phyloP scores from a whole-genome alignment of 2,329 filamentous ascomycete species.

The Chrysosphaeria jannelii region DNA sequence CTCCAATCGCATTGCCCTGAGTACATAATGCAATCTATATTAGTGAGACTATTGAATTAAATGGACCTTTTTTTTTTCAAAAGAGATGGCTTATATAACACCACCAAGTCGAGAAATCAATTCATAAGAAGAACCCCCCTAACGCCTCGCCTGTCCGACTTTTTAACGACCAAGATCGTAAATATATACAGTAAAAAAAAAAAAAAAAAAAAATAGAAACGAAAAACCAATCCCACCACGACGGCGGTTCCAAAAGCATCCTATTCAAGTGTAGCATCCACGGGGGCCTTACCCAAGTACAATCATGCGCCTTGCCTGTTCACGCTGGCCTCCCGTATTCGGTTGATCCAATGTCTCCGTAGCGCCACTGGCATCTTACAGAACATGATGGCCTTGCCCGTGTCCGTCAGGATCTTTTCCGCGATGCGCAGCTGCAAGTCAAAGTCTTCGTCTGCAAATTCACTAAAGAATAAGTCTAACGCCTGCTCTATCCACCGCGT shows the following conservation, averaged over 20 bases:
- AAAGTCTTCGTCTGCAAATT: constrained; percentile 24
- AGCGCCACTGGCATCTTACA: constrained; percentile 25
- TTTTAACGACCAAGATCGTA: too few species aligned
- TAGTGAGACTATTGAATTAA: too few species aligned
- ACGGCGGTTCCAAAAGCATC: background rate
- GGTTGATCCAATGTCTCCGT: constrained; percentile 23
- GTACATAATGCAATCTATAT: too few species aligned
- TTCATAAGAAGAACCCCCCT: too few species aligned
- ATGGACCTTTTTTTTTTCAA: too few species aligned
- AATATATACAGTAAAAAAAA: background rate
- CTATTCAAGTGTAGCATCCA: too few species aligned
- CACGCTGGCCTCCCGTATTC: constrained; percentile 17
- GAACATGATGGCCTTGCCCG: constrained; percentile 29
- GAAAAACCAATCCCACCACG: background rate
- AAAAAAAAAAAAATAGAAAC: background rate
- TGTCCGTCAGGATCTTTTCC: constrained; percentile 24
- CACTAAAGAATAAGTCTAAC: constrained; percentile 25
- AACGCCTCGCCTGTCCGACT: too few species aligned
- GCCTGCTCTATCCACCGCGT: constrained; percentile 25
- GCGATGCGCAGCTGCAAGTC: constrained; percentile 28
- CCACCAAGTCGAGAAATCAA: too few species aligned
- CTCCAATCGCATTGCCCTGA: too few species aligned
- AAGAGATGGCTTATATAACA: too few species aligned
- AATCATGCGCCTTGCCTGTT: constrained; percentile 5
- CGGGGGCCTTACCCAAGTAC: background rate